Base-by-base conservation (phyloP, 164 flowering plant species). In the Nymphaea thermarum region DNA sequence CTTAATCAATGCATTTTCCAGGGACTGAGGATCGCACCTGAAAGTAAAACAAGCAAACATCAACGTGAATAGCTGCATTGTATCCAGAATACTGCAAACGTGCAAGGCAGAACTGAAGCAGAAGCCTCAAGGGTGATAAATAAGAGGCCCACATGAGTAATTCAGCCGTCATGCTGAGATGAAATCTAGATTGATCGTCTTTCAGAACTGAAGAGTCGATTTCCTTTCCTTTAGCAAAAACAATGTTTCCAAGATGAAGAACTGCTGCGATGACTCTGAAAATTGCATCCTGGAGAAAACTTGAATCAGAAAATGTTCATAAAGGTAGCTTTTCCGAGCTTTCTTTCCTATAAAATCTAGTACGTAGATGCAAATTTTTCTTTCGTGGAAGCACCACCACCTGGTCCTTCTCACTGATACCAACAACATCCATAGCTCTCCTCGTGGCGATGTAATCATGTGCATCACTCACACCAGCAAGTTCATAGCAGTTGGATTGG, bases 381-480 rank as follows among this genome's bases (percentile, higher is more conserved):
- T 66, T 16, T 53, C 66, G 41, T 63, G 45, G 43, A 70, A 65
- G 71, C 57, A n/a, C 42, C 44, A 65, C 1, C 71, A 91, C 97
- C 93, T 91, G 97, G 66, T 91, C 91, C n/a, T 73, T 60, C 71
- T 79, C 82, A 71, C 84, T 80, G 67, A 91, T 87, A 60, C 95
- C 97, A 65, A 91, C 87, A 67, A 91, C 76, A 74, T 85, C 87
- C 97, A 91, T 91, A 53, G 97, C 97, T 76, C 90, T 86, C 67
- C 89, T 83, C 42, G 90, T 88, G 67, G 88, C 79, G 64, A 89
- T 84, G 73, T 89, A 91, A n/a, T 85, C 85, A 44, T 83, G 80
- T 2, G 88, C 85, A 81, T 87, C 97, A 83, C 68, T 77, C 44
- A 84, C 84, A 62, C 85, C 93, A 74, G 72, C 83, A 60, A 89